A percentile compares a stretch with the other conserved stretches of the same genome.
phyloP scores from a whole-genome alignment of 768 basidiomycete genomes.

The Suillus plorans region DNA sequence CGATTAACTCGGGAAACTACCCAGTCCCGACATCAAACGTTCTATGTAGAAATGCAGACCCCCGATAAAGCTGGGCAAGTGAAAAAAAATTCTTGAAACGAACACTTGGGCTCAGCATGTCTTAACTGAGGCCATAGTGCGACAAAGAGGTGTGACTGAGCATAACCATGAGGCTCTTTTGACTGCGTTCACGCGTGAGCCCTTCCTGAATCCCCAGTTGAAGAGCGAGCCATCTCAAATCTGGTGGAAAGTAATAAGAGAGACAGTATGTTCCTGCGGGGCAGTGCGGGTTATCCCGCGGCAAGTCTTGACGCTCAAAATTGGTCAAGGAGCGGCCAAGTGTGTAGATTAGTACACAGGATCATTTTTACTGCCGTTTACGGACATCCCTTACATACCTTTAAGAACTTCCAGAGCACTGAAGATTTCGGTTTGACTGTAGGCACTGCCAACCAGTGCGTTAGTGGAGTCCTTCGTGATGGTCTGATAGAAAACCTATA shows the following conservation, averaged over 20 bases:
- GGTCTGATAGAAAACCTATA: background rate
- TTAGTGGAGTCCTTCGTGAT: background rate
- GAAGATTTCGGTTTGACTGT: background rate
- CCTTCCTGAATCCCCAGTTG: too few species aligned
- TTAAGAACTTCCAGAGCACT: background rate
- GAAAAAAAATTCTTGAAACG: background rate
- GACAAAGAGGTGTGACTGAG: background rate
- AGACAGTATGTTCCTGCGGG: background rate
- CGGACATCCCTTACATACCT: background rate
- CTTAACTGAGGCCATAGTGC: background rate
- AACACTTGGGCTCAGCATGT: background rate
- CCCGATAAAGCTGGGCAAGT: background rate
- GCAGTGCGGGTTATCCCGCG: background rate
- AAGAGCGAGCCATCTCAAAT: background rate
- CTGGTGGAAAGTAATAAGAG: background rate
- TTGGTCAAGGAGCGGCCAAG: background rate
- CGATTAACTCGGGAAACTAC: background rate
- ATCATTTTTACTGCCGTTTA: background rate
- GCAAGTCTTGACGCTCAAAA: background rate
- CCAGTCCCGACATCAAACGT: background rate
- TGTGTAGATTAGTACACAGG: background rate
- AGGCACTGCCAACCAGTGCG: background rate
- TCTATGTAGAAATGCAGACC: background rate
- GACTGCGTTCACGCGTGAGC: background rate
- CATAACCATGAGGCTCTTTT: background rate